These are phyloP conservation scores for Centella asiatica DNA, from an alignment of 129 eudicot genomes.

Conservation along the genomic window DNA sequence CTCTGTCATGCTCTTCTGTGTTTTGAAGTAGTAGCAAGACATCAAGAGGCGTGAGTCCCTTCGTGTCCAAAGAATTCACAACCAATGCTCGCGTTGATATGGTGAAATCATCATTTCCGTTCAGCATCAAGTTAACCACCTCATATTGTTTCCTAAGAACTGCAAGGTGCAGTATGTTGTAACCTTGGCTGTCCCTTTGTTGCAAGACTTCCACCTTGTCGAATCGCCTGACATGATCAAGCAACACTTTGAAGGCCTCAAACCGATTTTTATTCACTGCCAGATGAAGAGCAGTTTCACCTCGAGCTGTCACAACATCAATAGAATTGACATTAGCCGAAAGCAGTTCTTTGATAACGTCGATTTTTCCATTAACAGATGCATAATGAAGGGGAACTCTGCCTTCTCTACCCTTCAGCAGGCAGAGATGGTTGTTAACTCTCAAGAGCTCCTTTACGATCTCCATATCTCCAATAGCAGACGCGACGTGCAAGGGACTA, in stretches of 20 bases:
- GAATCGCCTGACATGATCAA: conserved; percentile 20
- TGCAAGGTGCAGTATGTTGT: conserved; percentile 36
- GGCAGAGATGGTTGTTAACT: conserved; percentile 29
- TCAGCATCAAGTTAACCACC: conserved; percentile 15
- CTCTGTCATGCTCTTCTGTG: conserved; percentile 11
- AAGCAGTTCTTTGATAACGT: conserved; percentile 32
- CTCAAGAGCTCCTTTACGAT: conserved; percentile 44
- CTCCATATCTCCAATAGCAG: conserved; percentile 41
- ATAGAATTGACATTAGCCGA: conserved; percentile 18
- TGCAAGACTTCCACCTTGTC: conserved; percentile 24
- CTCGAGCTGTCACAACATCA: conserved; percentile 20
- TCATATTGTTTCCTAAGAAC: conserved; percentile 34
- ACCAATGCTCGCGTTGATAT: conserved; percentile 1
- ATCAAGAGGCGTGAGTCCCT: conserved; percentile 13
- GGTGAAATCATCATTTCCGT: neutral
- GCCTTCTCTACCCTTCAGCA: conserved; percentile 30
- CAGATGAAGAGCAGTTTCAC: conserved; percentile 36
- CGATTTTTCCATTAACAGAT: conserved; percentile 34
- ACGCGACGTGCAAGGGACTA: conserved; percentile 45
- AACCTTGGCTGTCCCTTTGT: conserved; percentile 24
- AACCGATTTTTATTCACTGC: conserved; percentile 37
- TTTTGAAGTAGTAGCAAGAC: no score
- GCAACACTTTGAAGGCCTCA: conserved; percentile 22
- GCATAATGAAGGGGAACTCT: conserved; percentile 47
- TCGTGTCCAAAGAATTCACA: conserved; percentile 15